phyloP scores from a whole-genome alignment of 148 eudicot genomes.

The Silene uniflora region DNA sequence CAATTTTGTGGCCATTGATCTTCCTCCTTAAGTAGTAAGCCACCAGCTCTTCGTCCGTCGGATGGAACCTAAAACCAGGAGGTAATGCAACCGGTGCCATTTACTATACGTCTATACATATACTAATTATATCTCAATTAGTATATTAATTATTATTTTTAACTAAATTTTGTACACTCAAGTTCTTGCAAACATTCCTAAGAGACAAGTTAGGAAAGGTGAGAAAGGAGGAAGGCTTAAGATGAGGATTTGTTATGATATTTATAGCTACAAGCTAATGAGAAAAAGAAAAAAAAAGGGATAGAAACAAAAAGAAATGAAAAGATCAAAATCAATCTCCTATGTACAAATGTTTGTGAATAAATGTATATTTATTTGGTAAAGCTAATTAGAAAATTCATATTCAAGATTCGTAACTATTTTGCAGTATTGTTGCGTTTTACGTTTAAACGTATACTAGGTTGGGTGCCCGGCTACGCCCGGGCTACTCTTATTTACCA shows the following conservation, averaged over 20 bases:
- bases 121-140: background rate
- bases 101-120: constrained; percentile 1
- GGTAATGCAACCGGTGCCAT: constrained; percentile 48
- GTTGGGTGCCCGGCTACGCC: too few relatives aligned
- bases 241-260: constrained; percentile 7
- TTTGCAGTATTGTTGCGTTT: background rate
- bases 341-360: background rate
- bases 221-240: constrained; percentile 11
- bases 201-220: background rate
- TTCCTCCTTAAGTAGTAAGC: constrained; percentile 50
- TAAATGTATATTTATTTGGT: background rate
- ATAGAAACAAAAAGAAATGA: constrained; percentile 14
- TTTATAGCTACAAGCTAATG: background rate
- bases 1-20: constrained; percentile 47
- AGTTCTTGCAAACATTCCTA: background rate
- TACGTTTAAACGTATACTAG: background rate
- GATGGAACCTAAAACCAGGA: constrained; percentile 48
- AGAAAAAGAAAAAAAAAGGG: constrained; percentile 11
- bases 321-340: constrained; percentile 17
- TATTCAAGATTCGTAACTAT: background rate
- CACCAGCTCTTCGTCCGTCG: constrained; percentile 49
- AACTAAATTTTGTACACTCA: background rate
- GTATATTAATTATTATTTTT: background rate
- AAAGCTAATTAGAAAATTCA: too few relatives aligned
- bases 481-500: too few relatives aligned